These are phyloP conservation scores for Scedosporium minutisporum DNA, from an alignment of 2,329 filamentous ascomycete species.

Conservation along the genomic window DNA sequence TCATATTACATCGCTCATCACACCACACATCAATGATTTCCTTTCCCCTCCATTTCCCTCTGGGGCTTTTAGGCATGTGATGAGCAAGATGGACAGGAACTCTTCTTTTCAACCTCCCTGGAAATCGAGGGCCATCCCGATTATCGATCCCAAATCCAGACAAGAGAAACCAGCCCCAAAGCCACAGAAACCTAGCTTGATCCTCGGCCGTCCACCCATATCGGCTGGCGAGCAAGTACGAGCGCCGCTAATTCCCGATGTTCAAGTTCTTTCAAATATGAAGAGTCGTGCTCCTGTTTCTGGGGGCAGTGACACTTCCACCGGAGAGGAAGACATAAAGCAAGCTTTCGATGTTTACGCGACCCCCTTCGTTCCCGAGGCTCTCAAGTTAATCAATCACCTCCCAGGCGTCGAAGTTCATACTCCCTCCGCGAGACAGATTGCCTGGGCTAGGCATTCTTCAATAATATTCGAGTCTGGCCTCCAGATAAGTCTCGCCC, in stretches of 20 bases:
- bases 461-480: neutral
- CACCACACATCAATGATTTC: too few relatives aligned
- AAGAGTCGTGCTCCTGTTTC: too few relatives aligned
- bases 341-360: constrained; percentile 4
- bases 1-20: too few relatives aligned
- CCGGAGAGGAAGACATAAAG: neutral
- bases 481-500: neutral
- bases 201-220: too few relatives aligned
- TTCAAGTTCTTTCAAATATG: too few relatives aligned
- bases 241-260: too few relatives aligned
- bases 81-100: neutral
- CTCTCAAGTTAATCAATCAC: neutral
- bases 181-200: neutral
- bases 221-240: too few relatives aligned
- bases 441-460: neutral
- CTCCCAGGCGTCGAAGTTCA: neutral
- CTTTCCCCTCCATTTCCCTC: too few relatives aligned
- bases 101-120: neutral
- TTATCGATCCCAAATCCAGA: neutral
- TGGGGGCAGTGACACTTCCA: neutral
- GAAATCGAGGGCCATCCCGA: neutral
- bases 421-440: neutral
- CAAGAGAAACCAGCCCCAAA: neutral
- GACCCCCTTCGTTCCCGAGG: constrained; percentile 5
- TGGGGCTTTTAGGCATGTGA: neutral